These are phyloP conservation scores for Zymoseptoria ardabiliae DNA, from an alignment of 2,329 filamentous ascomycete genomes.

Conservation along the genomic window DNA sequence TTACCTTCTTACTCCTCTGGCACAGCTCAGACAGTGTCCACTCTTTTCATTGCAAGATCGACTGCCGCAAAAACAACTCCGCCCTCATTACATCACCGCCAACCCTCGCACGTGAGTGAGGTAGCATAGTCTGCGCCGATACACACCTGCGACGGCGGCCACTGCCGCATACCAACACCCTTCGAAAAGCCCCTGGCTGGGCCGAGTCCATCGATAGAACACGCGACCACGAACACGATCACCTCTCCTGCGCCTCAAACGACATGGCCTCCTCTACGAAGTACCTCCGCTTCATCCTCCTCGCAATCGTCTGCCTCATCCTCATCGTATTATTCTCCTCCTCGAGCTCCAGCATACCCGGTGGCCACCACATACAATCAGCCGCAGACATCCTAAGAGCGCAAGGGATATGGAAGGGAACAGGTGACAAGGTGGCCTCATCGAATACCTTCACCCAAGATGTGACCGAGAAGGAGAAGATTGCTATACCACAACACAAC, in stretches of 20 bases:
- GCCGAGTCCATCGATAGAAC: neutral
- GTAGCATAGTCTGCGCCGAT: neutral
- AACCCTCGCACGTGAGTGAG: neutral
- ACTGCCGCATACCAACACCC: neutral
- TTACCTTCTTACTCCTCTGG: neutral
- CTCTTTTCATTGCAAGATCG: neutral
- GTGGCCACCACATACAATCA: slow-evolving; percentile 29
- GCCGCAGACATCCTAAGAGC: slow-evolving; percentile 31
- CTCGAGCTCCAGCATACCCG: slow-evolving; percentile 39
- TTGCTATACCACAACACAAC: slow-evolving; percentile 11
- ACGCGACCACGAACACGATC: neutral
- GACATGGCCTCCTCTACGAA: slow-evolving; percentile 63
- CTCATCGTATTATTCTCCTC: slow-evolving; percentile 77
- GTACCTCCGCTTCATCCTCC: slow-evolving; percentile 65
- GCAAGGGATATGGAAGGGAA: slow-evolving; percentile 26
- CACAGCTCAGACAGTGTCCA: neutral
- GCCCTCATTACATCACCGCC: neutral
- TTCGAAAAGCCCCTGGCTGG: neutral
- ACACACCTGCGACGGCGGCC: neutral
- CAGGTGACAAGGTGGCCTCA: slow-evolving; percentile 5
- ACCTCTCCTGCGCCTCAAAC: neutral
- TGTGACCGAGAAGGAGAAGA: slow-evolving; percentile 13
- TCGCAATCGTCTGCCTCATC: slow-evolving; percentile 73
- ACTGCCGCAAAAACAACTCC: neutral
- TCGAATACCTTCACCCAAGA: slow-evolving; percentile 2